Evolutionary conservation across 805 yeast species (phyloP).

Genomic region (Lipomyces spencermartinsiae): DNA sequence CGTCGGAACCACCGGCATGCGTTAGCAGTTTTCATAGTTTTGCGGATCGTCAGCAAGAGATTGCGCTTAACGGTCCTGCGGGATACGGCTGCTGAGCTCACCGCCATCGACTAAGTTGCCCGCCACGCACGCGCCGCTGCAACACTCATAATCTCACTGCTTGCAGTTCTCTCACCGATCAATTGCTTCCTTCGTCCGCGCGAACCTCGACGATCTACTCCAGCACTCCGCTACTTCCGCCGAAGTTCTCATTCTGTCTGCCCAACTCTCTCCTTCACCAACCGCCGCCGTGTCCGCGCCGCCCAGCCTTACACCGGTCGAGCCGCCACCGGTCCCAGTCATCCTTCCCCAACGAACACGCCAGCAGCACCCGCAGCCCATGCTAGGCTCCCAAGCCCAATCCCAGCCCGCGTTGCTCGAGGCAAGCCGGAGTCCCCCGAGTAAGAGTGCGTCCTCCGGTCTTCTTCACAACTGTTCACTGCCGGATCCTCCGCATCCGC

Average conservation of each 20-base stretch:
- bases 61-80: background rate
- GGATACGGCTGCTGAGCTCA: background rate
- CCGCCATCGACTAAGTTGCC: background rate
- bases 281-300: background rate
- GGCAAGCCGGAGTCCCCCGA: slow-evolving; percentile 38
- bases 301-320: background rate
- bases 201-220: background rate
- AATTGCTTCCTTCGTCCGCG: background rate
- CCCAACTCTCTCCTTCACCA: background rate
- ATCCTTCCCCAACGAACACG: slow-evolving; percentile 6
- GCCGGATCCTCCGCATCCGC: background rate
- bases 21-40: too few relatives aligned
- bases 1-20: too few relatives aligned
- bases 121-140: slow-evolving; percentile 5
- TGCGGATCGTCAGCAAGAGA: background rate
- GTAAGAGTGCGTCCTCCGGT: slow-evolving; percentile 33
- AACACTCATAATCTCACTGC: background rate
- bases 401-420: slow-evolving; percentile 29
- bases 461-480: background rate
- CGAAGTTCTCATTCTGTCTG: background rate
- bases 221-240: background rate
- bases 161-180: background rate
- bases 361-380: slow-evolving; percentile 19
- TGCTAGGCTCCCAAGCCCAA: slow-evolving; percentile 26
- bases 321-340: background rate